Percentiles rank a stretch among this genome's conserved stretches.
These are phyloP conservation scores for Kodamaea anthophila DNA, from an alignment of 1,139 yeast species.

Conservation along the genomic window DNA sequence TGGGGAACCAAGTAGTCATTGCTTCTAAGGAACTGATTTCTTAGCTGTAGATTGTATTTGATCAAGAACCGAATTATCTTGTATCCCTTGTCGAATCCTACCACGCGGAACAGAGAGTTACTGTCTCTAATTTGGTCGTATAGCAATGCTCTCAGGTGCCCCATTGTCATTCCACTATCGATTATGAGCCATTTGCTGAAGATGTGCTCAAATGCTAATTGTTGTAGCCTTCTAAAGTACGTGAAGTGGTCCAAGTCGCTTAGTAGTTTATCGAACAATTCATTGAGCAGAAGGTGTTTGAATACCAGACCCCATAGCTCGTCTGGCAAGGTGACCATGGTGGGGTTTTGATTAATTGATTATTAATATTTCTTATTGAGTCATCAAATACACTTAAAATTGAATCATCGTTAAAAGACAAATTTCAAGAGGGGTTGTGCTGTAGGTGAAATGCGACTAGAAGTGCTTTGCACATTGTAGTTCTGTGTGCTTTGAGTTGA, in stretches of 20 bases:
- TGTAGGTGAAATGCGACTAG: too few relatives aligned
- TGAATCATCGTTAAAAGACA: too few relatives aligned
- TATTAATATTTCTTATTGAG: too few relatives aligned
- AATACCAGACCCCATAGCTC: slow-evolving; percentile 13
- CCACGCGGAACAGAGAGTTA: slow-evolving; percentile 7
- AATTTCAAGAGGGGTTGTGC: too few relatives aligned
- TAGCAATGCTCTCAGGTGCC: slow-evolving; percentile 10
- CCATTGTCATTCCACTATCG: slow-evolving; percentile 1
- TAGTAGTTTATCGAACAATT: slow-evolving; percentile 13
- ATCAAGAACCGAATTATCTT: slow-evolving; percentile 11
- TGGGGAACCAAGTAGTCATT: slow-evolving; percentile 11
- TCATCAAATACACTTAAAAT: too few relatives aligned
- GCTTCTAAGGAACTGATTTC: neutral
- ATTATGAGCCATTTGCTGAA: slow-evolving; percentile 6
- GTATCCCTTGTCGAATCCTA: slow-evolving; percentile 13
- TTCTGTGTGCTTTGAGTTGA: neutral
- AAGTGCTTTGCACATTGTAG: neutral
- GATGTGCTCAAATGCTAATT: slow-evolving; percentile 6
- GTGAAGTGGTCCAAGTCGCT: slow-evolving; percentile 1
- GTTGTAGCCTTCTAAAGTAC: slow-evolving; percentile 4
- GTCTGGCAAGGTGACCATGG: slow-evolving; percentile 10
- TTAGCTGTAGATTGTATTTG: slow-evolving; percentile 9
- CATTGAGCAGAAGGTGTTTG: slow-evolving; percentile 8
- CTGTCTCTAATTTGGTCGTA: slow-evolving; percentile 6
- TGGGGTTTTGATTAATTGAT: too few relatives aligned